phyloP scores from a whole-genome alignment of 192 early-diverging fungal genomes.

The Spizellomyces punctatus region DNA sequence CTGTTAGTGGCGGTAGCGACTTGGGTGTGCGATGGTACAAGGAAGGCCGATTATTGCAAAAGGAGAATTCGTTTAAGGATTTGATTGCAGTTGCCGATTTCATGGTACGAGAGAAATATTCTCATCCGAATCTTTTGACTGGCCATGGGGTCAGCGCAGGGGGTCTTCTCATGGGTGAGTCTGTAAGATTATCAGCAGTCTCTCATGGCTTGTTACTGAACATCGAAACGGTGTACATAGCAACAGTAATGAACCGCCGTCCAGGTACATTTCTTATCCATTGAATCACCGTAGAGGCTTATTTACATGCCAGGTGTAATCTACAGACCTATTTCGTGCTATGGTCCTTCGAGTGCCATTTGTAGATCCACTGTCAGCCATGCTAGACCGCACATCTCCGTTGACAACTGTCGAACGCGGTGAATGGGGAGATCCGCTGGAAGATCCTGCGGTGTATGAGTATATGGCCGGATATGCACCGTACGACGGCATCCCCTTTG shows the following conservation, averaged over 20 bases:
- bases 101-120: constrained; percentile 50
- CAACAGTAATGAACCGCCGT: constrained; percentile 20
- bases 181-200: neutral
- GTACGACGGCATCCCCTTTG: constrained; percentile 27
- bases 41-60: constrained; percentile 43
- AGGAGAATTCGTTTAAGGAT: constrained; percentile 59
- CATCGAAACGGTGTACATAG: neutral
- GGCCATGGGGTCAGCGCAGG: constrained; percentile 36
- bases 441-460: neutral
- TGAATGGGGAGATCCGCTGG: constrained; percentile 42
- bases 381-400: constrained; percentile 27
- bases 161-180: constrained; percentile 25
- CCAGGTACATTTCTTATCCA: constrained; percentile 9
- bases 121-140: constrained; percentile 37
- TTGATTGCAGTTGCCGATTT: constrained; percentile 56
- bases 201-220: neutral
- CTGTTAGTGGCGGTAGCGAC: constrained; percentile 57
- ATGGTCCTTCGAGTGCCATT: constrained; percentile 37
- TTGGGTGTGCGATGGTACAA: constrained; percentile 36
- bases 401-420: constrained; percentile 24
- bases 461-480: constrained; percentile 31
- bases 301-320: neutral
- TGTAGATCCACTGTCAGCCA: constrained; percentile 33
- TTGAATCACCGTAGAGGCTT: neutral
- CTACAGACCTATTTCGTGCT: constrained; percentile 32